Base-by-base conservation (phyloP, 2,329 filamentous ascomycete species). In the Paracoccidioides lutzii region DNA sequence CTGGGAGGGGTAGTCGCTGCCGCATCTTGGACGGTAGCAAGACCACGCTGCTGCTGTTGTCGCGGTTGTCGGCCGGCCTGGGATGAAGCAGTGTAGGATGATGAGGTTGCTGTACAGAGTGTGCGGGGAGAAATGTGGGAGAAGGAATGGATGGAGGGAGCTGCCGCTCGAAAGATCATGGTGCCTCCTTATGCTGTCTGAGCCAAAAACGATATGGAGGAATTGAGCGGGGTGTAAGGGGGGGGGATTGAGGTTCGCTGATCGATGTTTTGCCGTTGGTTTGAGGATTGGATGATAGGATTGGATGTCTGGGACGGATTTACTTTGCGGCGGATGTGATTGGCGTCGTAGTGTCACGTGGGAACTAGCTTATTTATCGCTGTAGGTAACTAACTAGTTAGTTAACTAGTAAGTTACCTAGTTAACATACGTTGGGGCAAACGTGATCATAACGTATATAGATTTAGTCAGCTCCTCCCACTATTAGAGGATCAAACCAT, bases 11-110 rank as follows among this genome's bases (percentile, higher is more conserved):
- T 79, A 70, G 84, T 79, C 60, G 81, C 75, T 60, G 70, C 66
- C 55, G 68, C 65, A 73, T 90, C 87, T 71, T 88, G 84, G 64
- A 90, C 86, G 59, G 87, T 89, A 67, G 88, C 88, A 75, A 96
- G 86, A 64, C 80, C 80, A 71, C 91, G 84, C 67, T 73, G 64
- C 77, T 75, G 64, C 58, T 58, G 60, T 40, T 43, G 60, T 54
- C 54, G 59, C 14, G 65, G 68, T 64, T 59, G 68, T 56, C 45
- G 61, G 42, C 37, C 57, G 63, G 58, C 67, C 67, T 44, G 61
- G 59, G 52, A 62, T 49, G 59, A 60, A 49, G 60, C 59, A 55
- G 35, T 28, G 32, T 48, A 48, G 45, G 45, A 48, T 14, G 45
- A 48, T n/a, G 45, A 48, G 30, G 46, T 37, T 38, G 71, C 67